Evolutionary conservation across 257 asterid genomes (phyloP), one percentile per base, ranked within the genome.

Genomic region (Capsicum baccatum): DNA sequence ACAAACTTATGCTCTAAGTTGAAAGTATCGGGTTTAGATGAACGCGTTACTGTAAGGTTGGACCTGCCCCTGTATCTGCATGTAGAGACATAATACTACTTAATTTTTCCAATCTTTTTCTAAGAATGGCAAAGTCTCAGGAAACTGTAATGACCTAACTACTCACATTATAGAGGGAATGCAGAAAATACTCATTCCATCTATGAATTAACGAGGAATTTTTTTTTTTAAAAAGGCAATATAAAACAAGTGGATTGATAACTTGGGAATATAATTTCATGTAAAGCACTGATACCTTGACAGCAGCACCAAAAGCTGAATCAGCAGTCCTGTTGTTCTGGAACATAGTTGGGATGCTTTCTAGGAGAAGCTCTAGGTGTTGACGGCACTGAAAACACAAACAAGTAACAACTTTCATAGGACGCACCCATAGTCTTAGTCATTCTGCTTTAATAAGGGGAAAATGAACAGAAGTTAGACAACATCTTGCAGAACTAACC

Each of bases 261-360:
- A 26, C 63, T 52, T 52, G 64, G 82, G 21, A 54, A 54, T 14
- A 47, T 54, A 78, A 78, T 50, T 50, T 74, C 57, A 58, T 9
- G 44, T 33, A 56, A 44, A 66, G 83, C 50, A 47, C 50, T 60
- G 86, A 83, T 92, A 93, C 99, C 98, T 95, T 91, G 81, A 92
- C 90, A 62, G 98, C 98, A 87, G 98, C 98, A 67, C 99, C 96
- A 86, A 95, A 92, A 52, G 99, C 93, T 68, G 99, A 97, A 86
- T 97, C 99, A 81, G 94, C 93, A 86, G 86, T 93, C 89, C 92
- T 92, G 83, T 85, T 95, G 84, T 89, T 92, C 89, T 94, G 93
- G 87, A 97, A 97, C 95, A 97, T 95, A 21, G 96, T 79, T 55
- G 99, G 99, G 84, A 97, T 94, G 87, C 88, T 95, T 85, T 95